Percentiles rank a stretch among this genome's conserved stretches.
Evolutionary conservation across 306 rosid genomes (phyloP).

Genomic region (Dalbergia cultrata): DNA sequence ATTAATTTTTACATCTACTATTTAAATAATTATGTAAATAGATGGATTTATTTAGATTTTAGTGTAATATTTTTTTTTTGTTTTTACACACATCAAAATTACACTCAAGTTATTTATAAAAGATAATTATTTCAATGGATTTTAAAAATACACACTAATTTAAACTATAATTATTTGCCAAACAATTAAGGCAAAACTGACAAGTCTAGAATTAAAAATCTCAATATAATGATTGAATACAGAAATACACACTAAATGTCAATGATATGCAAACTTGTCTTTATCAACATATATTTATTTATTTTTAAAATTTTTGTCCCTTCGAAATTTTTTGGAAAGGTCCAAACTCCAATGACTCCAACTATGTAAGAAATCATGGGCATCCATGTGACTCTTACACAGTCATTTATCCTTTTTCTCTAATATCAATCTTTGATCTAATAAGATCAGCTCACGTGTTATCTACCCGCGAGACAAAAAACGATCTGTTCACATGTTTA

Average conservation of each 20-base stretch:
- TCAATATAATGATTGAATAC: not conserved
- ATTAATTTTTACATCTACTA: no score
- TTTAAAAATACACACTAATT: not conserved
- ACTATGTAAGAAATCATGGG: not conserved
- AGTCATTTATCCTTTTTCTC: not conserved
- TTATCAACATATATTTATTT: not conserved
- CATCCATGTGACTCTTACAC: constrained; percentile 5
- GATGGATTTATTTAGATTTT: no score
- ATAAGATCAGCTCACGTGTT: not conserved
- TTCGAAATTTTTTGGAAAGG: constrained; percentile 17
- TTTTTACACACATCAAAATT: no score
- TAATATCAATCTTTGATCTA: not conserved
- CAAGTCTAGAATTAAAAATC: not conserved
- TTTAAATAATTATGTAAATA: no score
- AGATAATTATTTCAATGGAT: no score
- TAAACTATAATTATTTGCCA: not conserved
- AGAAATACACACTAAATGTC: not conserved
- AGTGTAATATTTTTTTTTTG: no score
- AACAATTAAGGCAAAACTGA: no score
- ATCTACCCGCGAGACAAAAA: not conserved
- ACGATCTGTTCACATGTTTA: not conserved
- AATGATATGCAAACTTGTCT: not conserved
- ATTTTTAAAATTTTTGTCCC: not conserved
- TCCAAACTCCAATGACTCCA: constrained; percentile 25
- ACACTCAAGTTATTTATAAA: no score